Conservation (phyloP, 176 grass and related monocot genomes). For the Oryza meridionalis region DNA sequence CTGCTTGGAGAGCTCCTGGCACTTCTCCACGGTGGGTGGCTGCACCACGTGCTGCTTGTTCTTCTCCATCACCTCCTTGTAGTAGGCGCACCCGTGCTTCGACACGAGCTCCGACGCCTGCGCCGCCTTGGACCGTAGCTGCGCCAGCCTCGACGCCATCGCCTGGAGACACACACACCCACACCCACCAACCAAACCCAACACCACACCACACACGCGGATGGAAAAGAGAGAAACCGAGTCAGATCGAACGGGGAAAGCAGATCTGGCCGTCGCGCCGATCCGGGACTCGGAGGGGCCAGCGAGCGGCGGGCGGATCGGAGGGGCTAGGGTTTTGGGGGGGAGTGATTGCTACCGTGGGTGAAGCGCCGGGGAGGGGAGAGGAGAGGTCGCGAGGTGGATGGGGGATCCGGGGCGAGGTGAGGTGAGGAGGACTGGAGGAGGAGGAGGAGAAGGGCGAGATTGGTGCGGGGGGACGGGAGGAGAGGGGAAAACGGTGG, state of each 20-base stretch:
- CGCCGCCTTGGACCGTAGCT: constrained; percentile 65
- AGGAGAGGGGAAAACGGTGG: constrained; percentile 35
- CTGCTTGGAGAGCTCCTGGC: constrained; percentile 90
- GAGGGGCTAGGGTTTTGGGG: background rate
- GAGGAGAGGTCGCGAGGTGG: background rate
- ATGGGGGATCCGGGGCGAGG: constrained; percentile 24
- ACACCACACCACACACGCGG: constrained; percentile 6
- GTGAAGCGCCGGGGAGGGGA: constrained; percentile 19
- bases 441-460: constrained; percentile 7
- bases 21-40: constrained; percentile 83
- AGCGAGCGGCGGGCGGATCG: background rate
- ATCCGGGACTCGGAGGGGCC: background rate
- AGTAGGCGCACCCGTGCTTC: constrained; percentile 62
- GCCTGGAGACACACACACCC: background rate
- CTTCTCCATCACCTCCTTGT: constrained; percentile 89
- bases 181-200: constrained; percentile 21
- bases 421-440: background rate
- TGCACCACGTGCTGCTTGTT: constrained; percentile 85
- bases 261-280: constrained; percentile 43
- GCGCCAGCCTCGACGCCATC: constrained; percentile 83
- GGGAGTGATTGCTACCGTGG: constrained; percentile 16
- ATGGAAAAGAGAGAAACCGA: background rate
- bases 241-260: background rate
- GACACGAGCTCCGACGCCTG: constrained; percentile 63
- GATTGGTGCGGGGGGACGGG: constrained; percentile 18